A percentile compares a stretch with the other conserved stretches of the same genome.
Evolutionary conservation across 1,139 yeast species (phyloP).

Genomic region (Yamadazyma spencermartinsiae): DNA sequence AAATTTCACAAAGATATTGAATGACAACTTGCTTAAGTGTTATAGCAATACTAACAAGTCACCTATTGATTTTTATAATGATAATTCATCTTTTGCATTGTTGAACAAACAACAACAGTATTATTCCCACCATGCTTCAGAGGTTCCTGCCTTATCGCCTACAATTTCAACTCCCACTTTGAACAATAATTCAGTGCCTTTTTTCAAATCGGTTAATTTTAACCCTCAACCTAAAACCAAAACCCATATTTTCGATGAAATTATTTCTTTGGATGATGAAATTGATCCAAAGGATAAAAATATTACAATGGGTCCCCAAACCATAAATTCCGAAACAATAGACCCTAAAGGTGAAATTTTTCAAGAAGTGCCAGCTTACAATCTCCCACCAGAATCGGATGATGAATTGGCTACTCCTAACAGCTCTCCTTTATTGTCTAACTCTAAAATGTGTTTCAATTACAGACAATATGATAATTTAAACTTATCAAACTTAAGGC

Average conservation of each 20-base stretch:
- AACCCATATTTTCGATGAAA: constrained; percentile 40
- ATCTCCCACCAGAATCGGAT: constrained; percentile 11
- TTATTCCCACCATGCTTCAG: constrained; percentile 4
- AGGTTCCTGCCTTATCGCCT: constrained; percentile 2
- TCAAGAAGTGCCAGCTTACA: constrained; percentile 2
- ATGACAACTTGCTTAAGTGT: constrained; percentile 40
- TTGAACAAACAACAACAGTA: constrained; percentile 22
- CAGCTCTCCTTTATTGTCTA: constrained; percentile 19
- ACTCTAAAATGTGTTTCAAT: constrained; percentile 41
- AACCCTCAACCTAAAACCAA: constrained; percentile 32
- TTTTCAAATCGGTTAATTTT: constrained; percentile 42
- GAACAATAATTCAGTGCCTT: constrained; percentile 27
- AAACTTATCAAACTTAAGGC: constrained; percentile 37
- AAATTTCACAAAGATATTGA: constrained; percentile 40
- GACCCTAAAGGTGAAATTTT: constrained; percentile 5
- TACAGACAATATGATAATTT: constrained; percentile 48
- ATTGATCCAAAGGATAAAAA: constrained; percentile 15
- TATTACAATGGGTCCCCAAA: not conserved
- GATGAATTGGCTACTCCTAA: constrained; percentile 23
- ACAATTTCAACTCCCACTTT: not conserved
- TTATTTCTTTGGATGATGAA: constrained; percentile 34
- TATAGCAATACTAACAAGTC: constrained; percentile 27
- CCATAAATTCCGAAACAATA: constrained; percentile 10
- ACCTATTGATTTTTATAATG: constrained; percentile 29
- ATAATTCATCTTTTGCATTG: constrained; percentile 36